Evolutionary conservation across 2,329 filamentous ascomycete species (phyloP), one percentile per base, ranked within the genome.

Genomic region (Pseudogymnoascus sp.): DNA sequence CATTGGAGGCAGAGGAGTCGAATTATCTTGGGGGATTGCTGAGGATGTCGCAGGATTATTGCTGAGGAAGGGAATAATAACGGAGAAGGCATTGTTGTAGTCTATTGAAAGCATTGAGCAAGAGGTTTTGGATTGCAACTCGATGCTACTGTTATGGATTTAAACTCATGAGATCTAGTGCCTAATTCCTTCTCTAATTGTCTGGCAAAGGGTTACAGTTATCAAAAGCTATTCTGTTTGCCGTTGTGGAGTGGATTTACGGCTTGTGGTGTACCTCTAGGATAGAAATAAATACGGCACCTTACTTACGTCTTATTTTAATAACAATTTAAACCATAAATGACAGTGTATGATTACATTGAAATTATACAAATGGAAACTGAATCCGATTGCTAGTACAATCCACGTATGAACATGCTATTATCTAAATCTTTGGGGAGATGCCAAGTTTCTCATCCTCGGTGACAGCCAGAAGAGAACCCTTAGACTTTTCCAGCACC

Each of bases 11-110:
- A 59, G 65, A 16, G 66, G 66, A 16, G 64, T 65, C 46, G 64
- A 67, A 64, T 42, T 66, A n/a, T 62, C 59, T 2, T 64, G 66
- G 65, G 66, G 66, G 3, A 53, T 66, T 53, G 66, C 66, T 23
- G 60, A 64, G 16, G 14, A 42, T 28, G 64, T 65, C 42, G 42
- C 12, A 25, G 28, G 28, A 59, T 12, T 59, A n/a, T 25, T 46
- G 21, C 42, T 46, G 14, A 8, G 5, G 42, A 25, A 46, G 21
- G 12, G 42, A 46, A 46, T 46, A 25, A 25, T 46, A 46, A n/a
- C 11, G 21, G 42, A 46, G 42, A 46, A 46, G 21, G 42, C 42
- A 46, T 25, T 46, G 21, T 6, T 46, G 42, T 46, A 46, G 25
- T 46, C 21, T 46, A 46, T 46, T 23, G 12, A n/a, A 25, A 23